A percentile compares a stretch with the other conserved stretches of the same genome.
These are phyloP conservation scores for Xylaria palmicola DNA, from an alignment of 495 filamentous ascomycete genomes.

Conservation along the genomic window DNA sequence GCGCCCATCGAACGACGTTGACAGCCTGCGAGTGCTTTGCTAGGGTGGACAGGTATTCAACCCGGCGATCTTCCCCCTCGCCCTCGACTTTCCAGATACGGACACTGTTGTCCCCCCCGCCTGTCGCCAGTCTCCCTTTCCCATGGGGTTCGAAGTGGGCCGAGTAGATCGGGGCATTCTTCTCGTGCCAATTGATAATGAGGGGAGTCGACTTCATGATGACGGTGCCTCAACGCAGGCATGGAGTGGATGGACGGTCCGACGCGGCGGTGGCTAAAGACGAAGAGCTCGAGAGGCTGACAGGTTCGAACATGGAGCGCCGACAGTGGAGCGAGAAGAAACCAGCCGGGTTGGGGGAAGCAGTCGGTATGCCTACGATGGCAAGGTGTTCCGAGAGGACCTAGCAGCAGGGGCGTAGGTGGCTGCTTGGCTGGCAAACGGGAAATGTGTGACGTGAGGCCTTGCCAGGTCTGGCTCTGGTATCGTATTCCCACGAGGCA, in stretches of 20 bases:
- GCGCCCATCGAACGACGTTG: constrained; percentile 95
- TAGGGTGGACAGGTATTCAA: constrained; percentile 87
- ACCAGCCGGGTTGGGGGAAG: background rate
- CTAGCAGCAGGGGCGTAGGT: background rate
- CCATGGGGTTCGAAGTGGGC: constrained; percentile 93
- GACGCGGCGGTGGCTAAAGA: background rate
- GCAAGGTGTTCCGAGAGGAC: background rate
- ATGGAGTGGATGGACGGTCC: constrained; percentile 1
- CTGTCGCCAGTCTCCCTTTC: constrained; percentile 89
- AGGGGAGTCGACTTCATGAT: constrained; percentile 89
- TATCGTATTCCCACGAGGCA: background rate
- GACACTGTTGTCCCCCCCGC: constrained; percentile 95
- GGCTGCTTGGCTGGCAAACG: background rate
- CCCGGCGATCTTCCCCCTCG: constrained; percentile 81
- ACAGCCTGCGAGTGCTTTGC: constrained; percentile 94
- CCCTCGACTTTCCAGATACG: constrained; percentile 90
- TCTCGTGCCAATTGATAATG: constrained; percentile 94
- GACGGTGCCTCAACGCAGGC: constrained; percentile 27
- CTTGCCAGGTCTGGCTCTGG: too few relatives aligned
- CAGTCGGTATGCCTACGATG: background rate
- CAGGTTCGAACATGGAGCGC: background rate
- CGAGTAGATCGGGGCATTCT: constrained; percentile 91
- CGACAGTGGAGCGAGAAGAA: background rate
- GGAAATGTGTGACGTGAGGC: background rate
- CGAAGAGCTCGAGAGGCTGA: background rate